Percentiles rank a stretch among this genome's conserved stretches.
Evolutionary conservation across 176 grass and related monocot species (phyloP).

Genomic region (Secale cereale): DNA sequence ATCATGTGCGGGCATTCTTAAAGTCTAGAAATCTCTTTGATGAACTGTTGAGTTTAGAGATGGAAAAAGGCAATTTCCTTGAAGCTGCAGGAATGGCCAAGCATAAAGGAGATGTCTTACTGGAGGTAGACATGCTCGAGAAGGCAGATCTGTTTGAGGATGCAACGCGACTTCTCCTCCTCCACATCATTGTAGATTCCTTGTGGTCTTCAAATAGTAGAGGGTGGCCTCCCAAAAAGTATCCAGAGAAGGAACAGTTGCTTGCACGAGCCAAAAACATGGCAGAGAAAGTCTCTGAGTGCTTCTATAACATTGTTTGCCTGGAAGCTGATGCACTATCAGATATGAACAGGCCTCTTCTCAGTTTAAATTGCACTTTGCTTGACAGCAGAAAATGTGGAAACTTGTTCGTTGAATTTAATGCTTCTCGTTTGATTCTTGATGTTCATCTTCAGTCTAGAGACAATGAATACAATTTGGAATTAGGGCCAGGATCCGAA

Average conservation of each 20-base stretch:
- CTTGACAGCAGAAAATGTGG: slow-evolving; percentile 32
- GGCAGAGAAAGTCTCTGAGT: slow-evolving; percentile 29
- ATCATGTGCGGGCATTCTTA: slow-evolving; percentile 45
- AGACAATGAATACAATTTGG: slow-evolving; percentile 20
- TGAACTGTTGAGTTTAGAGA: slow-evolving; percentile 64
- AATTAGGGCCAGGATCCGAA: slow-evolving; percentile 28
- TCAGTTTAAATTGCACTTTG: slow-evolving; percentile 27
- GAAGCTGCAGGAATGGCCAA: slow-evolving; percentile 61
- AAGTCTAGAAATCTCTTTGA: slow-evolving; percentile 43
- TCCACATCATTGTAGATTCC: slow-evolving; percentile 40
- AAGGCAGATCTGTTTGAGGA: slow-evolving; percentile 52
- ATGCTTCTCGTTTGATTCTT: slow-evolving; percentile 48
- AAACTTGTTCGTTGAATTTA: slow-evolving; percentile 40
- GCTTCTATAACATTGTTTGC: slow-evolving; percentile 42
- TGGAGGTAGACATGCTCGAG: slow-evolving; percentile 62
- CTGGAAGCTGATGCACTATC: slow-evolving; percentile 49
- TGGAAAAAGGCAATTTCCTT: slow-evolving; percentile 64
- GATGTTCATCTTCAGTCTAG: slow-evolving; percentile 49
- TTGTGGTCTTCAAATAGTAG: slow-evolving; percentile 54
- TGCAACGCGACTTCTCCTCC: slow-evolving; percentile 46
- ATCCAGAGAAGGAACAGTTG: slow-evolving; percentile 40
- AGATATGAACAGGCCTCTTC: slow-evolving; percentile 32
- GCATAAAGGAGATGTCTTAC: slow-evolving; percentile 45
- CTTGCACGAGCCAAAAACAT: slow-evolving; percentile 52
- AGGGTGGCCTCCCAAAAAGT: slow-evolving; percentile 67